Evolutionary conservation across 2,329 filamentous ascomycete species (phyloP), one percentile per base, ranked within the genome.

Genomic region (Beauveria rudraprayagi): DNA sequence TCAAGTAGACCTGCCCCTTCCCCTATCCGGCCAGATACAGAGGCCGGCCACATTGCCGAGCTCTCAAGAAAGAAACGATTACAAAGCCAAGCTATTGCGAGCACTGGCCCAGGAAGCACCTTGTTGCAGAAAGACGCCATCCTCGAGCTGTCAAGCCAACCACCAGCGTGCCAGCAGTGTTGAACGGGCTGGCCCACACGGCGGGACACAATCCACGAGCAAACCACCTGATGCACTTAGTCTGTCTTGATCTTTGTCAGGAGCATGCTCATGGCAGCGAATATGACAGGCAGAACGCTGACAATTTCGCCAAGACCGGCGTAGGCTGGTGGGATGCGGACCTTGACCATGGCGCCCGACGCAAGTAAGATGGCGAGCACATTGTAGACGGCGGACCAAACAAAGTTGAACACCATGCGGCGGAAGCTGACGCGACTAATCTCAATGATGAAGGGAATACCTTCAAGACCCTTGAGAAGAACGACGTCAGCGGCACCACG

Each of bases 301-400:
- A 86, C 82, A 53, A 89, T 70, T 73, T 89, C 86, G 0, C 86
- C 85, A 51, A 88, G 64, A 0, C 84, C 86, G 0, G 86, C 84
- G 73, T 72, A 76, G 16, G 70, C 72, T 2, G 73, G 73, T n/a
- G 81, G 77, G 59, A 80, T 77, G 53, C 83, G 75, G 2, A 79
- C 73, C 62, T 77, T 75, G 9, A 82, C 80, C 67, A 85, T 81
- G 0, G 80, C 83, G 0, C 85, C 86, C 1, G 79, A 78, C 5
- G 82, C 86, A 17, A 89, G 71, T 47, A 85, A 68, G 14, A 89
- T 77, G 0, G 85, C 86, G 61, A 84, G 76, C 6, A 81, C 34
- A 63, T 89, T 90, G 71, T 89, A 89, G 2, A 84, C 65, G 34
- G 77, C 79, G 1, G 80, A 77, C 86, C 85, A 89, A 0, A 66